Evolutionary conservation across 192 early-diverging fungal genomes (phyloP), one percentile per base, ranked within the genome.

Genomic region (Pilaira anomala): DNA sequence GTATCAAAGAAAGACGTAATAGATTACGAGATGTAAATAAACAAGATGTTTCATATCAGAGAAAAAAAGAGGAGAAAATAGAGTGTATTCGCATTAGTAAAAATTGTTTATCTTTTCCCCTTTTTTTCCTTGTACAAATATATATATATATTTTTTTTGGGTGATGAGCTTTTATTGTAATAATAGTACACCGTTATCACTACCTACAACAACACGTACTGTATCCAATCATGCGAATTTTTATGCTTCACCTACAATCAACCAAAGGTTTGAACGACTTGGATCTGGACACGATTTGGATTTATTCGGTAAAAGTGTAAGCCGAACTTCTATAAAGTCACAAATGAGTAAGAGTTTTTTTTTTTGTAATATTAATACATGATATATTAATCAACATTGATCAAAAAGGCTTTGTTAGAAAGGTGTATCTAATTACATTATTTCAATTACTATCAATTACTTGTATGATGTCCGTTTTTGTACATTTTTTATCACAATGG

Each of bases 231-330:
- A 29, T 36, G 48, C 60, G 16, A 36, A 33, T 24, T 52, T 39
- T 39, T 63, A 52, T 26, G 14, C 48, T 7, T 22, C 62, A 19
- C 12, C 39, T 7, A 42, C 62, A n/a, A 48, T 40, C 9, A 22
- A 26, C 24, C 30, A 39, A 22, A 44, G 46, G 8, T 63, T 52
- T 53, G 62, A 51, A 18, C 3, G 62, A 25, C 18, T 48, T 25
- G 62, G 49, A 7, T 63, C 62, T 12, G 62, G 48, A 16, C 48
- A 63, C 22, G 62, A 63, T n/a, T n/a, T 50, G 14, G 48, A 48
- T 39, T 26, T 63, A 28, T 41, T 63, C 11, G 62, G 62, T 26
- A 51, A n/a, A n/a, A 52, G 48, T 14, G 62, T 63, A 9, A 48
- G 29, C n/a, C 62, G 48, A 52, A 50, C 48, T 25, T 40, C 48